Conservation (phyloP, 257 asterid species). For the Fraxinus pennsylvanica region DNA sequence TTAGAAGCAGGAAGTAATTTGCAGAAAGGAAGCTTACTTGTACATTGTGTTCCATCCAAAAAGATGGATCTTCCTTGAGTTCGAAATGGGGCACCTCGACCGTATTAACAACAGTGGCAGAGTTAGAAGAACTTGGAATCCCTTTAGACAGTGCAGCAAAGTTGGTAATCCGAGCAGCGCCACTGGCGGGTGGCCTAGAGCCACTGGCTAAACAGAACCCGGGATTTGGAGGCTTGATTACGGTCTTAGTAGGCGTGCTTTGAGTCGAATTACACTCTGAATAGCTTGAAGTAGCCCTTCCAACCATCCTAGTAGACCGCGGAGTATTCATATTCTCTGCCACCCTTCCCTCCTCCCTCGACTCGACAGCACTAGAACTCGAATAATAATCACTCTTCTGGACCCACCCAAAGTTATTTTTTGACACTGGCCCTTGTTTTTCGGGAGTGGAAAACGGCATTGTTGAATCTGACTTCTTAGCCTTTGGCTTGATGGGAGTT, state of each 20-base stretch:
- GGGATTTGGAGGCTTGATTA: conserved; percentile 72
- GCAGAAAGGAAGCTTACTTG: conserved; percentile 54
- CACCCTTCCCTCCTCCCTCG: conserved; percentile 59
- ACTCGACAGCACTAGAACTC: conserved; percentile 42
- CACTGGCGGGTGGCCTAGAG: conserved; percentile 53
- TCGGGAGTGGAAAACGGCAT: conserved; percentile 69
- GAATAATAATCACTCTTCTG: conserved; percentile 55
- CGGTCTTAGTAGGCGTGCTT: conserved; percentile 84
- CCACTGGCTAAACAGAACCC: conserved; percentile 60
- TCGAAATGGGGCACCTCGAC: conserved; percentile 84
- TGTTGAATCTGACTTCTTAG: conserved; percentile 43
- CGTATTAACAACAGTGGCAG: conserved; percentile 52
- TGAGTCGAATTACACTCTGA: conserved; percentile 82
- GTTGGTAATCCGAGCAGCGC: conserved; percentile 57
- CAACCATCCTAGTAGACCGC: conserved; percentile 51
- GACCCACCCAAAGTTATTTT: conserved; percentile 55
- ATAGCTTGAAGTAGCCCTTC: conserved; percentile 54
- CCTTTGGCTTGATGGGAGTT: conserved; percentile 71
- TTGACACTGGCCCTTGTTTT: conserved; percentile 47
- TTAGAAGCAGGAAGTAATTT: background rate
- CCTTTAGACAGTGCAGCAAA: conserved; percentile 70
- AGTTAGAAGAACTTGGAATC: conserved; percentile 50
- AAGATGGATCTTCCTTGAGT: conserved; percentile 84
- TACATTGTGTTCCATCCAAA: conserved; percentile 97
- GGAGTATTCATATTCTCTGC: conserved; percentile 57